These are phyloP conservation scores for Aspergillus terreus DNA, from an alignment of 2,329 filamentous ascomycete genomes.

Conservation along the genomic window DNA sequence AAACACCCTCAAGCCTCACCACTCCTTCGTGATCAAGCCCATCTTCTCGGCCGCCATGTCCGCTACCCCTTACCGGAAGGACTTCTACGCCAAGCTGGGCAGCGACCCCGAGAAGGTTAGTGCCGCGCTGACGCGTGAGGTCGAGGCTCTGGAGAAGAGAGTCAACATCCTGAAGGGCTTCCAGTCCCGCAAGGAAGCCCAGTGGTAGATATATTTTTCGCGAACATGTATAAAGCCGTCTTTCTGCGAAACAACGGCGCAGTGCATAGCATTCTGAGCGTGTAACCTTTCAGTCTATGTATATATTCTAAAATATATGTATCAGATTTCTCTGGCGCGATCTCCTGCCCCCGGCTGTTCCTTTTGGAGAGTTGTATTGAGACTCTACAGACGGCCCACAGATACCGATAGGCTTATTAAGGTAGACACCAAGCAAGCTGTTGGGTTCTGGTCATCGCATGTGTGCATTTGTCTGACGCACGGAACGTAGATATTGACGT, in stretches of 20 bases:
- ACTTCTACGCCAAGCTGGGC: conserved; percentile 85
- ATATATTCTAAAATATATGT: background rate
- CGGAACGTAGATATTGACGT: too few relatives aligned
- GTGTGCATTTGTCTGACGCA: too few relatives aligned
- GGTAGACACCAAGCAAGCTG: background rate
- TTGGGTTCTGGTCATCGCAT: background rate
- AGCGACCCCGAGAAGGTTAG: conserved; percentile 52
- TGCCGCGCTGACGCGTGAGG: conserved; percentile 64
- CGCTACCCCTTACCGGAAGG: conserved; percentile 86
- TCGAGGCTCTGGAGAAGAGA: conserved; percentile 72
- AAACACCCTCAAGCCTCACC: conserved; percentile 84
- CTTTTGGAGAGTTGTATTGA: background rate
- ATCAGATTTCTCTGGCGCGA: background rate
- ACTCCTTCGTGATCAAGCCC: conserved; percentile 84
- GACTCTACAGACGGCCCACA: background rate
- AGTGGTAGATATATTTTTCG: conserved; percentile 31
- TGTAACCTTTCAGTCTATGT: conserved; percentile 1
- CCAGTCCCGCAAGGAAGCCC: conserved; percentile 51
- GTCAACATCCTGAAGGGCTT: conserved; percentile 72
- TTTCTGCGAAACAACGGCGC: background rate
- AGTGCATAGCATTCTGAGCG: background rate
- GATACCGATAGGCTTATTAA: background rate
- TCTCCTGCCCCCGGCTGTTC: background rate
- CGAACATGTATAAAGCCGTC: background rate
- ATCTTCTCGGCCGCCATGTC: conserved; percentile 91